Conservation (phyloP, 495 filamentous ascomycete genomes). For the Penicillium alfredii region DNA sequence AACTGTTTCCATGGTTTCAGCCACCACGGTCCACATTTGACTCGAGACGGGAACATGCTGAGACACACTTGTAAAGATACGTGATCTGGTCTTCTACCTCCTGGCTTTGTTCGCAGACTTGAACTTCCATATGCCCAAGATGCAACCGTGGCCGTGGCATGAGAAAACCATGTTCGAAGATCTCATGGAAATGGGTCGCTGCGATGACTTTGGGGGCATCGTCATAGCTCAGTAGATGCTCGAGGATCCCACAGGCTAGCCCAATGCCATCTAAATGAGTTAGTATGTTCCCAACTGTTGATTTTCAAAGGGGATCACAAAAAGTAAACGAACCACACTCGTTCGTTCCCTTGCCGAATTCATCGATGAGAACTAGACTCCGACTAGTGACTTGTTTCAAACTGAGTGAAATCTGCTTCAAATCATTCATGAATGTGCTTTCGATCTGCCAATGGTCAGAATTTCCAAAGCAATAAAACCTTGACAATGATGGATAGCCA, state of each 20-base stretch:
- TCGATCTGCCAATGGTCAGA: conserved; percentile 53
- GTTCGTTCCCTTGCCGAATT: conserved; percentile 94
- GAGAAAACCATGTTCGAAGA: conserved; percentile 73
- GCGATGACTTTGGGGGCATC: conserved; percentile 77
- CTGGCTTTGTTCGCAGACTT: conserved; percentile 53
- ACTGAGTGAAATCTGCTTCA: conserved; percentile 80
- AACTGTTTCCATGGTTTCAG: conserved; percentile 30
- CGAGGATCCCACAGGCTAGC: conserved; percentile 74
- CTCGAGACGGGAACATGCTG: background rate
- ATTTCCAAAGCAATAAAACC: too few relatives aligned
- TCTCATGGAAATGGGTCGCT: conserved; percentile 93
- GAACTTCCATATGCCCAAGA: conserved; percentile 87
- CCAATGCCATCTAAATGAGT: conserved; percentile 66
- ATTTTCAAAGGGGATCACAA: background rate
- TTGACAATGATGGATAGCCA: background rate
- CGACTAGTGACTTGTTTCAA: conserved; percentile 70
- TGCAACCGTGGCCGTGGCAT: conserved; percentile 49
- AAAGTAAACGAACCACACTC: conserved; percentile 41
- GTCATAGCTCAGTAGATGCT: conserved; percentile 58
- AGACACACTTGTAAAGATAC: conserved; percentile 71
- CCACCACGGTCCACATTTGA: conserved; percentile 4
- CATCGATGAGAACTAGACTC: conserved; percentile 82
- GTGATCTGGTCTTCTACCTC: conserved; percentile 70
- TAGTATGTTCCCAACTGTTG: too few relatives aligned
- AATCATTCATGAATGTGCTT: conserved; percentile 89